Base-by-base conservation (phyloP, 768 basidiomycete species). In the Coprinopsis marcescibilis region DNA sequence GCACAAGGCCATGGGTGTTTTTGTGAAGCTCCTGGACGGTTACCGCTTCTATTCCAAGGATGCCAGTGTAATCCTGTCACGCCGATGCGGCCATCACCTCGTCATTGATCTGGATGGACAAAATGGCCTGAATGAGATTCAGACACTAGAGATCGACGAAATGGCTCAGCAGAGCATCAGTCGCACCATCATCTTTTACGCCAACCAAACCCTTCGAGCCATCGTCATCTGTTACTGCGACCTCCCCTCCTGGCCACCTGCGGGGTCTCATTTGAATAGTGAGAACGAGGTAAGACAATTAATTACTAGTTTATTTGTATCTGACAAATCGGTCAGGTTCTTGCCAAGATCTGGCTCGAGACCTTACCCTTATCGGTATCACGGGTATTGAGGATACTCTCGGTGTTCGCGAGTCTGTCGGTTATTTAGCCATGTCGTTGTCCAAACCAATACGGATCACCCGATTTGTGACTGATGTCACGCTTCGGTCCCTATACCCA, bases 301-400 rank as follows among this genome's bases (percentile, higher is more conserved):
- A 20, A 29, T 27, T 3, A 24, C 38, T n/a, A n/a, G n/a, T n/a
- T 24, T 21, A 36, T 21, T 21, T 49, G 37, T 55, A 49, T 49
- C 51, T 48, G 48, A 34, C 54, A 41, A 48, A 50, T 38, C 26
- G 55, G 45, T 43, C 86, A 83, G 75, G 88, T 30, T 70, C 78
- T 12, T 94, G 80, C 55, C 78, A 83, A 1, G 72, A 77, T 19
- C 65, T 99, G 12, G 78, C 83, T 2, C 62, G 65, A 15, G 78
- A 92, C 17, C 65, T 98, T 49, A 93, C 85, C 0, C 78, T 98
- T 25, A 84, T 98, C 51, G 87, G 80, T 36, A 89, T 99, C 54
- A 81, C 83, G 50, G 96, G 93, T 57, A 97, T 99, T 57, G 94
- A 99, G 60, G 96, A 99, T 60, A 96, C 94, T 35, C 76, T 99